phyloP scores from a whole-genome alignment of 768 basidiomycete genomes.

The Melanogaster broomeanus region DNA sequence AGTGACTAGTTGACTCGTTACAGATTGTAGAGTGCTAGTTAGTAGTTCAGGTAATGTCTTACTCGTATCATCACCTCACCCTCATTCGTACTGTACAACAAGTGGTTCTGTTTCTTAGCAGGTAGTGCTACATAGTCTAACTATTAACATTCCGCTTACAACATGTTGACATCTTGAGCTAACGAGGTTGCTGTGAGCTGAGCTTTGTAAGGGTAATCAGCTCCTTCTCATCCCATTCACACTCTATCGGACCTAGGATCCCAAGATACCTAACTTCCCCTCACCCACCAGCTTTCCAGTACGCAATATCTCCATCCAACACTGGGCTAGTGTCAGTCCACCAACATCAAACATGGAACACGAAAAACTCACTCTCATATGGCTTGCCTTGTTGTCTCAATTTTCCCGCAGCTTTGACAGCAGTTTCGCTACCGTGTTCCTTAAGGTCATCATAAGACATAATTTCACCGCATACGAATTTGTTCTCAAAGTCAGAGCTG shows the following conservation, averaged over 20 bases:
- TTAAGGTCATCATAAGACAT: conserved; percentile 90
- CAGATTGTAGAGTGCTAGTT: too few species aligned
- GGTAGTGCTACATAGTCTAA: too few species aligned
- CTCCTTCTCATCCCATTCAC: too few species aligned
- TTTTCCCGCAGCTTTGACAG: conserved; percentile 95
- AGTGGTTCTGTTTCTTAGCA: too few species aligned
- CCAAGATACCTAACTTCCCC: background rate
- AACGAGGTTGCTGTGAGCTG: too few species aligned
- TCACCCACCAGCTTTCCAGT: conserved; percentile 81
- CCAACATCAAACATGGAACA: background rate
- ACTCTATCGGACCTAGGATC: conserved; percentile 9
- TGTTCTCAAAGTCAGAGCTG: conserved; percentile 96
- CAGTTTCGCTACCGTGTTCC: conserved; percentile 86
- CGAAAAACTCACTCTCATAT: conserved; percentile 75
- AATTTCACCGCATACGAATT: conserved; percentile 97
- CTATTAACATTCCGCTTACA: too few species aligned
- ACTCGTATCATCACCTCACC: too few species aligned
- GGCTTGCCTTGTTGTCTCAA: conserved; percentile 95
- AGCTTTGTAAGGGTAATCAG: too few species aligned
- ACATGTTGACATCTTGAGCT: too few species aligned
- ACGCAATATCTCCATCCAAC: conserved; percentile 88
- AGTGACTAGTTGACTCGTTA: too few species aligned
- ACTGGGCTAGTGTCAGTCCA: conserved; percentile 42
- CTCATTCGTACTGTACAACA: too few species aligned
- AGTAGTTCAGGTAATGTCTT: too few species aligned